Evolutionary conservation across 495 filamentous ascomycete genomes (phyloP), one percentile per base, ranked within the genome.

Genomic region (Daldinia decipiens): DNA sequence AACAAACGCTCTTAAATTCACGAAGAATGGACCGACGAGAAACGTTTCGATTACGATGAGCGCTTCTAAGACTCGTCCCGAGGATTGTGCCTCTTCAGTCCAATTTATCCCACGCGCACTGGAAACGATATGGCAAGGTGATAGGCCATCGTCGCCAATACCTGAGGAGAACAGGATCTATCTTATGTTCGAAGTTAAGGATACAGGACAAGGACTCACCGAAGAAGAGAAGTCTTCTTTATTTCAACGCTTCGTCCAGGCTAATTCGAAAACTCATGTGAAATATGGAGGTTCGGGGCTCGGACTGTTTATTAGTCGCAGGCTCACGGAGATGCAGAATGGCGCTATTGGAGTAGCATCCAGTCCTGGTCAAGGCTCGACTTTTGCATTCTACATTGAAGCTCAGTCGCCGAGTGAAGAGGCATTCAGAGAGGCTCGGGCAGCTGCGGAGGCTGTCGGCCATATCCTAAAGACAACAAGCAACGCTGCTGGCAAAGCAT

Each of bases 261-360:
- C 91, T 9, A 83, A 81, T 45, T 91, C 92, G 5, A 85, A 89
- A 36, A 95, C 93, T 0, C 91, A 95, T 65, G 87, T 92, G 1
- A 87, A 91, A 54, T 96, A 95, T 67, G 93, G 93, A 29, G 93
- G 93, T 3, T 93, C 89, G 6, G 93, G 93, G 0, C 85, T 97
- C 1, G 93, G 93, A 0, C 83, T 97, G 13, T 95, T 94, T 79
- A 94, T 95, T 53, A 92, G 88, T 45, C 82, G 91, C 36, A 87
- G 89, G 63, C 80, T 97, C 8, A 92, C 90, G 12, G 91, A 95
- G 71, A 78, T 95, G 24, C 92, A 94, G 78, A 92, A 92, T 27
- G 93, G 93, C 3, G 90, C 93, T 64, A 94, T 96, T 55, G 92
- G 92, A 3, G 92, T 95, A 1, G 83, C 87, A 26, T 92, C 91